Base-by-base conservation (phyloP, 208 protist species). In the Leishmania mexicana region DNA sequence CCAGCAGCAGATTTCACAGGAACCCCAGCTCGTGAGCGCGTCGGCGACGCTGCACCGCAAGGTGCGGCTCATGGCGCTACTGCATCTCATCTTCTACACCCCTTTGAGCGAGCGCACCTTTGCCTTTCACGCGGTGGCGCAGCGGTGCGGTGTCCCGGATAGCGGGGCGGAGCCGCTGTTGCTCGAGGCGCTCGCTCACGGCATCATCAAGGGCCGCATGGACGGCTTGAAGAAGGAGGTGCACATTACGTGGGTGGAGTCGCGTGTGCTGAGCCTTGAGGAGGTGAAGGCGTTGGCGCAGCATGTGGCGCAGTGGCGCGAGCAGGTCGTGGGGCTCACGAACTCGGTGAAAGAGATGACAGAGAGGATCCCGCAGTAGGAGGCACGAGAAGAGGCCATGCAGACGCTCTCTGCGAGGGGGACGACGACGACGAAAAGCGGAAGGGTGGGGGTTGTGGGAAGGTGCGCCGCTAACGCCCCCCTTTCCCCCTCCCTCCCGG, bases 51-150 rank as follows among this genome's bases (percentile, higher is more conserved):
- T 88, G 47, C 81, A 89, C 62, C 80, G 76, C 45, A 95, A 89
- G 85, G 97, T 99, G 70, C 92, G 95, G 19, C 94, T 99, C 58
- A 98, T 99, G 87, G 90, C 93, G 28, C 89, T 99, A 40, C 96
- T 99, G 15, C 96, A 99, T 83, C 89, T 99, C 15, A 94, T 99
- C 54, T 99, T 99, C 87, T 93, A 94, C 81, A 96, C 94, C 3
- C 96, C 98, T 15, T 89, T 98, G n/a, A 94, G 96, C 58, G 88
- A 98, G 83, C 95, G 97, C 80, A 94, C 85, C 11, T 94, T 99
- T 83, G 67, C 89, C 7, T 99, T 91, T 78, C 71, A 87, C 51
- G 81, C 88, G 7, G 92, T 97, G 76, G 90, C 92, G 3, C 77
- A 86, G 72, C 91, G 94, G 47, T 97, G 94, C 78, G 85, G 81